phyloP scores from a whole-genome alignment of 441 rosid genomes.

The Caryocar brasiliense region DNA sequence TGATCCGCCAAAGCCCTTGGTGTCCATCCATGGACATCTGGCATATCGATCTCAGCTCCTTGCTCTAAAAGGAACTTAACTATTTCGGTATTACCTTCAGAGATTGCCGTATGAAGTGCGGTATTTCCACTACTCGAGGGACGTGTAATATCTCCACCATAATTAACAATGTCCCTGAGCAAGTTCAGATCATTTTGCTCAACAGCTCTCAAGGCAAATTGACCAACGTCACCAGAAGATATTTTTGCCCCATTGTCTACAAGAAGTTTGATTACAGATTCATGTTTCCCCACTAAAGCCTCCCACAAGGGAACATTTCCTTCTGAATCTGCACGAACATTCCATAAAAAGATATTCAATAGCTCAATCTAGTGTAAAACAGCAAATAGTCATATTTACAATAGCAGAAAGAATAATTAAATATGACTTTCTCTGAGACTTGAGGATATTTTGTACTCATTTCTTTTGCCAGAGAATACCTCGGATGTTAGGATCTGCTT shows the following conservation, averaged over 20 bases:
- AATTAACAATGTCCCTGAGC: constrained; percentile 42
- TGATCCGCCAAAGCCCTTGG: constrained; percentile 69
- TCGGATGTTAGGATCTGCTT: constrained; percentile 65
- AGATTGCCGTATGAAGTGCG: constrained; percentile 67
- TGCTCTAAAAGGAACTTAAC: constrained; percentile 61
- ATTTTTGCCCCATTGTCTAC: constrained; percentile 57
- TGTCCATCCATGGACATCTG: constrained; percentile 70
- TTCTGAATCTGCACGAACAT: constrained; percentile 56
- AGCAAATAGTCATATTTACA: no score
- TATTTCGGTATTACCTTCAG: constrained; percentile 60
- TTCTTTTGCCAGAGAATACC: constrained; percentile 34
- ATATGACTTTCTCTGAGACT: no score
- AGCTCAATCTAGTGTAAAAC: no score
- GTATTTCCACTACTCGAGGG: constrained; percentile 40
- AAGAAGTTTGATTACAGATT: constrained; percentile 40
- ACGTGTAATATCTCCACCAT: constrained; percentile 57
- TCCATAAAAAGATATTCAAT: no score
- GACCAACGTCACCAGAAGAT: constrained; percentile 42
- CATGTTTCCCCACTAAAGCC: constrained; percentile 60
- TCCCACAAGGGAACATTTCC: constrained; percentile 86
- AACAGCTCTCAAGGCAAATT: constrained; percentile 44
- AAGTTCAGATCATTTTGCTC: constrained; percentile 53
- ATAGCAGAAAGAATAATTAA: no score
- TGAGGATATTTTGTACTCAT: no score
- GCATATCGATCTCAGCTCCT: constrained; percentile 65